Conservation (phyloP, 257 asterid species). For the Solanum pinnatisectum region DNA sequence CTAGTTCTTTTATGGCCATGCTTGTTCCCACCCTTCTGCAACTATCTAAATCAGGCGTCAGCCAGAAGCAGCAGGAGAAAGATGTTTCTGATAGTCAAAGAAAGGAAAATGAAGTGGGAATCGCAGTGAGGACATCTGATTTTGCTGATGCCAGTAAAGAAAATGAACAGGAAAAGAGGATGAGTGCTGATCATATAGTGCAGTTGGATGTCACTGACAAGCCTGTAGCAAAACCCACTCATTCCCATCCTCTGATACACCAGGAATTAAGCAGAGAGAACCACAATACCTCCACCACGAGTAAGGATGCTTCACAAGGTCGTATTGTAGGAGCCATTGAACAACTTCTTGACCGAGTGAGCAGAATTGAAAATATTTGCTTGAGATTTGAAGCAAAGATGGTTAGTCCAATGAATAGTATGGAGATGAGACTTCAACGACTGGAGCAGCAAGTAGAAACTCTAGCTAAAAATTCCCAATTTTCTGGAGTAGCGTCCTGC, state of each 20-base stretch:
- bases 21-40: slow-evolving; percentile 81
- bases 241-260: slow-evolving; percentile 7
- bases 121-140: slow-evolving; percentile 10
- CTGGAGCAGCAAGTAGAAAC: slow-evolving; percentile 70
- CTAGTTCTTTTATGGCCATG: slow-evolving; percentile 78
- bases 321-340: slow-evolving; percentile 54
- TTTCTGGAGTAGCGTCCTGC: slow-evolving; percentile 35
- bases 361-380: slow-evolving; percentile 71
- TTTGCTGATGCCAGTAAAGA: slow-evolving; percentile 13
- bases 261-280: neutral
- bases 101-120: slow-evolving; percentile 27
- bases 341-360: slow-evolving; percentile 61
- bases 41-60: slow-evolving; percentile 52
- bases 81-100: slow-evolving; percentile 30
- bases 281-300: neutral
- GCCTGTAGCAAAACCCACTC: slow-evolving; percentile 21
- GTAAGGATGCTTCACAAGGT: slow-evolving; percentile 9
- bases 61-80: slow-evolving; percentile 27
- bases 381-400: slow-evolving; percentile 79
- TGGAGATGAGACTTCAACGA: slow-evolving; percentile 70
- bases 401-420: slow-evolving; percentile 70
- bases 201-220: slow-evolving; percentile 22
- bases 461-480: slow-evolving; percentile 35
- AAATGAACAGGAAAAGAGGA: slow-evolving; percentile 4
- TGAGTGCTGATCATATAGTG: slow-evolving; percentile 15